Evolutionary conservation across 2,329 filamentous ascomycete genomes (phyloP).

Genomic region (Thelonectria blattea): DNA sequence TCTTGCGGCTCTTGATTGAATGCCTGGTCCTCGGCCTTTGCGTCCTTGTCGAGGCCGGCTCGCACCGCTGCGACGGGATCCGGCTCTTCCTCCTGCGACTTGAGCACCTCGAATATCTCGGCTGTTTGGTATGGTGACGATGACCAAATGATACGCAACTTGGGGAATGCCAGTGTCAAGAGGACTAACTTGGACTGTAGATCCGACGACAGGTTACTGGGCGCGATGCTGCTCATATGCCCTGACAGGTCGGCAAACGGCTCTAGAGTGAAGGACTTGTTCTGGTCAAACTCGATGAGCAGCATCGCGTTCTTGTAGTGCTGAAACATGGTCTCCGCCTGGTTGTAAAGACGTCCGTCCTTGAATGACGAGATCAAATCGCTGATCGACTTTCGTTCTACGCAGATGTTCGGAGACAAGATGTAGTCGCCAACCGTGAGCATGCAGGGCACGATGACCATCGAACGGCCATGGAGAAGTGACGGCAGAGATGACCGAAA

Average conservation of each 20-base stretch:
- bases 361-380: conserved; percentile 92
- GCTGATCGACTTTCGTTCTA: conserved; percentile 91
- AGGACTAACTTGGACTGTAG: conserved; percentile 92
- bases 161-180: conserved; percentile 89
- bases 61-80: conserved; percentile 88
- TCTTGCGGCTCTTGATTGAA: conserved; percentile 90
- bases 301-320: conserved; percentile 91
- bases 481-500: conserved; percentile 93
- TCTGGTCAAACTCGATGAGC: conserved; percentile 96
- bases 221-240: conserved; percentile 67
- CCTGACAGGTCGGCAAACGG: conserved; percentile 72
- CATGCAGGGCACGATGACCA: conserved; percentile 92
- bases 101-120: conserved; percentile 93
- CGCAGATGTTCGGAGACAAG: conserved; percentile 85
- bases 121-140: conserved; percentile 93
- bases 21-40: conserved; percentile 68
- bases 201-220: conserved; percentile 67
- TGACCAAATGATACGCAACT: conserved; percentile 91
- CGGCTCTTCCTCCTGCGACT: conserved; percentile 87
- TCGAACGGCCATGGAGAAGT: conserved; percentile 85
- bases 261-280: conserved; percentile 95
- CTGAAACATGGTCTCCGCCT: conserved; percentile 92
- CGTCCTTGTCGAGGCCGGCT: conserved; percentile 68
- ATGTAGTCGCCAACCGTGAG: conserved; percentile 97
- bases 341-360: conserved; percentile 88